Evolutionary conservation across 371 early-diverging fungal genomes (phyloP), one percentile per base, ranked within the genome.

Genomic region (Syncephalastrum racemosum): DNA sequence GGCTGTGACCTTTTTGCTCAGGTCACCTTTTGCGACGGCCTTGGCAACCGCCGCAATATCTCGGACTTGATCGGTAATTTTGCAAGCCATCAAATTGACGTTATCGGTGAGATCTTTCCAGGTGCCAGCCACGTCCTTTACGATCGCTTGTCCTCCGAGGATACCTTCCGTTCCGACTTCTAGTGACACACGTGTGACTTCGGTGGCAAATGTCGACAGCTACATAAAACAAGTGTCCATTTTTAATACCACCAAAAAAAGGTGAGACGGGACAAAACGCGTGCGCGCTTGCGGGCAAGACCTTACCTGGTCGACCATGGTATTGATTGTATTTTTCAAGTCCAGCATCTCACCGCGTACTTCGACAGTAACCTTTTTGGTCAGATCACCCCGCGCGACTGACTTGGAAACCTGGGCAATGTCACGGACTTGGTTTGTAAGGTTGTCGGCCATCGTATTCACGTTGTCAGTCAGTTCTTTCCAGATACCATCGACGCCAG

Each of bases 391-490:
- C 12, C 68, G 64, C 20, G 84, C 80, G 3, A 84, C 81, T 4
- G 81, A 76, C 55, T 79, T 84, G 2, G 81, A 79, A 20, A 84
- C 84, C 23, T 66, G 66, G n/a, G 84, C 82, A 46, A 84, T 84
- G 56, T 81, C 79, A 25, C 82, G 68, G 1, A 84, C 84, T 67
- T 84, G 84, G 41, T 76, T 72, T 4, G 84, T 84, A 6, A 84
- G 59, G 41, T 84, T 84, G 39, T 75, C 73, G n/a, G 79, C 75
- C 79, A 79, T 79, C 25, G 72, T 63, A 59, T 85, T 85, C 44
- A 85, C 86, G 53, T 83, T 85, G 47, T 84, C 86, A 0, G 85
- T 84, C 8, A 87, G 64, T 63, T 83, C 77, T 67, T 81, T 83
- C 88, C 86, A 85, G 3, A 81, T 83, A 13, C 88, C 88, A 48